Evolutionary conservation across 352 stramenopile genomes (phyloP).

Genomic region (Halophytophthora polymorphica): DNA sequence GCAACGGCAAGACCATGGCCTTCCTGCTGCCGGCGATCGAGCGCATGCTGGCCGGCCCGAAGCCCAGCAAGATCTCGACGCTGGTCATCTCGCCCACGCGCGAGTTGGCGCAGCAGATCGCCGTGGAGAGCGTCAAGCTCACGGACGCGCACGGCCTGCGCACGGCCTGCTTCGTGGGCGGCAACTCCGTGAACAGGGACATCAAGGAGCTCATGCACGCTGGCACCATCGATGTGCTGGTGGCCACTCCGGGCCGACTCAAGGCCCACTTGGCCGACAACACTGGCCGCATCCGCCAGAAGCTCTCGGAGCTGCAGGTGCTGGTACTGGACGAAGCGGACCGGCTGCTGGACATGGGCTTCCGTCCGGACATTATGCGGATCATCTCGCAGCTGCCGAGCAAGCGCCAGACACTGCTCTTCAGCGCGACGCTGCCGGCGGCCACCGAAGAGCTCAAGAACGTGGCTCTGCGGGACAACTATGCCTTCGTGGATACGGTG

Average conservation of each 20-base stretch:
- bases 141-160: constrained; percentile 76
- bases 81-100: constrained; percentile 95
- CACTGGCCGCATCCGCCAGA: constrained; percentile 82
- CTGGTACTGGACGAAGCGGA: constrained; percentile 96
- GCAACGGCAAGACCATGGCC: constrained; percentile 89
- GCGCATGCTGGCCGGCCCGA: constrained; percentile 58
- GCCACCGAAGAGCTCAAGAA: constrained; percentile 85
- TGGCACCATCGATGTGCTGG: constrained; percentile 87
- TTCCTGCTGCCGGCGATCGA: constrained; percentile 78
- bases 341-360: constrained; percentile 95
- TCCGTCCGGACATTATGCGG: constrained; percentile 88
- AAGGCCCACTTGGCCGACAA: constrained; percentile 94
- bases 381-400: constrained; percentile 72
- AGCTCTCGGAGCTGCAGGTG: constrained; percentile 44
- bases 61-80: constrained; percentile 84
- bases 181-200: constrained; percentile 85
- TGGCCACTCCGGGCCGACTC: constrained; percentile 95
- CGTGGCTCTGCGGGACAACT: constrained; percentile 81
- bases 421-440: constrained; percentile 92
- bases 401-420: constrained; percentile 92
- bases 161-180: constrained; percentile 77
- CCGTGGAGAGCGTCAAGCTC: constrained; percentile 87
- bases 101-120: constrained; percentile 96
- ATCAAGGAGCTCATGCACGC: constrained; percentile 34
- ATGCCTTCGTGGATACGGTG: constrained; percentile 92